Evolutionary conservation across 805 yeast species (phyloP).

Genomic region (Wickerhamiella galacta): DNA sequence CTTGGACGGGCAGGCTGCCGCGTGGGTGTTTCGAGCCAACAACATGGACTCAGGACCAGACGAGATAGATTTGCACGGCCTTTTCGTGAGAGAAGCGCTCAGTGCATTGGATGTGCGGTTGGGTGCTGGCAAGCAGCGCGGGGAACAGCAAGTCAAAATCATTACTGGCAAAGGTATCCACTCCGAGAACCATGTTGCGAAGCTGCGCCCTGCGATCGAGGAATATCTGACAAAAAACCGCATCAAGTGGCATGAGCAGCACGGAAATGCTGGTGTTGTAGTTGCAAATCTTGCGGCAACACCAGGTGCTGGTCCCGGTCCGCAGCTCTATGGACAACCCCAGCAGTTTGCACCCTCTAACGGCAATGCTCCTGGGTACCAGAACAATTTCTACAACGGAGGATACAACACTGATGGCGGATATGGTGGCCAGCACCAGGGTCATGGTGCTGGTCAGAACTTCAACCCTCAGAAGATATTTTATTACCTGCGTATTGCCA

Average conservation of each 20-base stretch:
- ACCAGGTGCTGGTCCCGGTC: too few species aligned
- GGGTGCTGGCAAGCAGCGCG: conserved; percentile 33
- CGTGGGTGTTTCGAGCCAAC: conserved; percentile 47
- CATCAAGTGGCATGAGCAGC: conserved; percentile 44
- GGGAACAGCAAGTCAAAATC: conserved; percentile 51
- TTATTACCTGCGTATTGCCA: too few species aligned
- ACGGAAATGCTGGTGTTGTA: conserved; percentile 65
- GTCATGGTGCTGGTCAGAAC: too few species aligned
- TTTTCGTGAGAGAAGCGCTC: conserved; percentile 76
- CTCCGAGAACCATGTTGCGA: conserved; percentile 66
- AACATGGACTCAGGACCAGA: conserved; percentile 71
- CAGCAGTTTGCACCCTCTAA: too few species aligned
- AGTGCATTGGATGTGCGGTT: conserved; percentile 60
- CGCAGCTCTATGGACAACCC: too few species aligned
- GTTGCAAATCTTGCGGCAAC: conserved; percentile 47
- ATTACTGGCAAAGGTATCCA: conserved; percentile 92
- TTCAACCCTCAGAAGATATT: too few species aligned
- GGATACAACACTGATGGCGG: too few species aligned
- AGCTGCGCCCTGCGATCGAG: conserved; percentile 79
- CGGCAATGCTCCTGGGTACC: too few species aligned
- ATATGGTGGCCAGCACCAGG: too few species aligned
- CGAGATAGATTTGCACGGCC: conserved; percentile 88
- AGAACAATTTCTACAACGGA: too few species aligned
- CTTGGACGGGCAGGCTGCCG: conserved; percentile 65
- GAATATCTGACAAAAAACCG: conserved; percentile 51